Base-by-base conservation (phyloP, 495 filamentous ascomycete genomes). In the Penicillium samsonianum region DNA sequence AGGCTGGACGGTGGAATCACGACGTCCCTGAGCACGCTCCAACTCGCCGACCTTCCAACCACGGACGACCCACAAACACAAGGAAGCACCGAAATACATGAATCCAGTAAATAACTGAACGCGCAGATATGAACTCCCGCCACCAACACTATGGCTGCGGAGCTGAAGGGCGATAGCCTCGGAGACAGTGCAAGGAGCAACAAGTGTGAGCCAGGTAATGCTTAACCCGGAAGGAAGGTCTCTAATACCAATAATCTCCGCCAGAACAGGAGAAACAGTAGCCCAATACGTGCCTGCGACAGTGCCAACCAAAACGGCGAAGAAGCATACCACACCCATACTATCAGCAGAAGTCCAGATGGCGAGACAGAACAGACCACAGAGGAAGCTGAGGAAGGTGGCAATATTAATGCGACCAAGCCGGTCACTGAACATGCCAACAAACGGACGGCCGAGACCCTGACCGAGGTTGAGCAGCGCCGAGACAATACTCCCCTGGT, bases 271-370 rank as follows among this genome's bases (percentile, higher is more conserved):
- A 3, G 79, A 86, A 19, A 89, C 74, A 25, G 75, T 74, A 6
- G 86, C 83, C 88, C 89, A 92, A 63, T 89, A 89, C 1, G 84
- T 85, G 25, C 89, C 90, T 6, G 87, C 80, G 12, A 92, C 85
- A 16, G 76, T 79, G 10, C 90, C 90, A n/a, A 80, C 78, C 14
- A 91, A 73, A 4, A 94, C 65, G 8, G 86, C 81, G 61, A 88
- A 92, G 59, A 91, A 84, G 45, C 88, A 84, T 33, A 90, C 74
- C 0, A 87, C 80, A 3, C 83, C 83, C 67, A 84, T 87, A 52
- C 73, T 82, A 59, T 83, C 81, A 0, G 87, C 84, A 20, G 85
- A 87, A 41, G 85, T 82, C 90, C 90, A 95, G 16, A 93, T 79
- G 19, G 87, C 81, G 28, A 92, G 80, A 54, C 83, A 82, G 51